These are phyloP conservation scores for Pisolithus thermaeus DNA, from an alignment of 1,284 basidiomycete species.

Conservation along the genomic window DNA sequence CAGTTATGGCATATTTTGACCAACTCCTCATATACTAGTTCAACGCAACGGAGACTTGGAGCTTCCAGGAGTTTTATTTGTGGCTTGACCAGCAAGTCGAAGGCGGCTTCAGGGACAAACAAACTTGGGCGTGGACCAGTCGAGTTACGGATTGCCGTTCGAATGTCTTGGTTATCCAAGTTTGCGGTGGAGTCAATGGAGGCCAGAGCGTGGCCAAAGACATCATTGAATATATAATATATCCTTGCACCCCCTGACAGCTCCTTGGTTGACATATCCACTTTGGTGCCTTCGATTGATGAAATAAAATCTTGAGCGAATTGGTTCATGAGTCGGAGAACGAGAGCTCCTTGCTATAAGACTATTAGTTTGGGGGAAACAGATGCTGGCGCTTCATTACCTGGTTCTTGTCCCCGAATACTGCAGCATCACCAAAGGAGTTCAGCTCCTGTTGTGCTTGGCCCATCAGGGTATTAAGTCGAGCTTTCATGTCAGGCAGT, in stretches of 20 bases:
- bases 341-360: conserved; percentile 71
- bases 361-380: conserved; percentile 6
- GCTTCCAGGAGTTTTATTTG: conserved; percentile 97
- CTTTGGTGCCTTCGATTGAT: conserved; percentile 96
- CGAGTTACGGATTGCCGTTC: conserved; percentile 97
- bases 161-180: conserved; percentile 91
- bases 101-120: conserved; percentile 96
- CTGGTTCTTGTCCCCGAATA: conserved; percentile 90
- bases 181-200: conserved; percentile 91
- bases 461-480: conserved; percentile 97
- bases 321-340: conserved; percentile 97
- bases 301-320: conserved; percentile 97
- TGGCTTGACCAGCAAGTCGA: conserved; percentile 96
- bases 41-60: conserved; percentile 92
- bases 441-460: conserved; percentile 98
- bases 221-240: conserved; percentile 99
- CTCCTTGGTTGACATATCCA: conserved; percentile 97
- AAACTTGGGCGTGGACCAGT: conserved; percentile 95
- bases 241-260: conserved; percentile 96
- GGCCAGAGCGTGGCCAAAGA: conserved; percentile 90
- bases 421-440: conserved; percentile 90
- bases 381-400: conserved; percentile 29
- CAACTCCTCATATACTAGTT: conserved; percentile 97
- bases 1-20: conserved; percentile 99
- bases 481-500: conserved; percentile 98